Evolutionary conservation across 2,329 filamentous ascomycete species (phyloP), one percentile per base, ranked within the genome.

Genomic region (Emergomyces africanus): DNA sequence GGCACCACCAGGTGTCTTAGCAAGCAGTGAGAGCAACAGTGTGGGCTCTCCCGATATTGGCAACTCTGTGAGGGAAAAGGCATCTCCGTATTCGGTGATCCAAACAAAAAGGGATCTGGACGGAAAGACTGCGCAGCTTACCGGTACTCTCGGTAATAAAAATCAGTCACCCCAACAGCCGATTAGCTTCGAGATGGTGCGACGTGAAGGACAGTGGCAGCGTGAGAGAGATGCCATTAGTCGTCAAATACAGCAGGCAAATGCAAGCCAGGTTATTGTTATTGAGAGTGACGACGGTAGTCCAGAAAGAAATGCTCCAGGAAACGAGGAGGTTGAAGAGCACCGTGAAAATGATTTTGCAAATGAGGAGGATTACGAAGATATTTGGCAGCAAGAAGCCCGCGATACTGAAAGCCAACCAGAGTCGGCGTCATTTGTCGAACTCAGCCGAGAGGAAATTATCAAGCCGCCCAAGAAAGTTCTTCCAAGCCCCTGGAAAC

Each of bases 311-410:
- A 15, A 23, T 30, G 15, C 28, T 42, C 30, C 53, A 20, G 60
- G 62, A 8, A 58, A 65, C 23, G 58, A 62, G 30, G 57, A 59
- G 30, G 46, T 53, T n/a, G 55, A 63, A 44, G 37, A 37, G 58
- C 61, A n/a, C 48, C 48, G 35, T 55, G 61, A 60, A 50, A 49
- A 49, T 35, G 61, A 61, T 23, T 59, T 60, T 18, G 53, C 56
- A 42, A 59, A 63, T 3, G 62, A 70, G 18, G 73, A 72, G 44
- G 74, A 69, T 15, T 73, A 72, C 59, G 73, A 72, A 56, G 76
- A 79, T 57, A 78, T 78, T 33, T 79, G 77, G 77, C 75, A 78
- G 62, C 71, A 74, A 63, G 73, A 76, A 63, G 72, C 74, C 46
- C 66, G 68, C n/a, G 70, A 75, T 54, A 67, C 71, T 48, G 72